These are phyloP conservation scores for Coemansia sp. DNA, from an alignment of 192 early-diverging fungal species.

Conservation along the genomic window DNA sequence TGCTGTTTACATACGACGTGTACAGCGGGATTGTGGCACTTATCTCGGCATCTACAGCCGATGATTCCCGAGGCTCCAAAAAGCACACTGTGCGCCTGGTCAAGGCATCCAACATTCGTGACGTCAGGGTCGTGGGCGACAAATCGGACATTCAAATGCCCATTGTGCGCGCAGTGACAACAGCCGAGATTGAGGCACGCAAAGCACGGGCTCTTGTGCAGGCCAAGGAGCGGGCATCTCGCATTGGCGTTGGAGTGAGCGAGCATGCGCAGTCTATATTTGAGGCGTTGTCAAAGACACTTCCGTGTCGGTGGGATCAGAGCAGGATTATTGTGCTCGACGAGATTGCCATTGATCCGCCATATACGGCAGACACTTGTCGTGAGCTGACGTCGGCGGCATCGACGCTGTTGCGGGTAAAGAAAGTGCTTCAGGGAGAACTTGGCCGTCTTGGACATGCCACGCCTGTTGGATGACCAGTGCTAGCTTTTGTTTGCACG, in stretches of 20 bases:
- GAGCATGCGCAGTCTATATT: constrained; percentile 75
- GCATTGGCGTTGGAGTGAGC: constrained; percentile 78
- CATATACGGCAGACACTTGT: constrained; percentile 71
- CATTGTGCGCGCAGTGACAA: constrained; percentile 14
- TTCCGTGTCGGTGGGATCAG: constrained; percentile 78
- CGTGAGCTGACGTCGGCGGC: constrained; percentile 55
- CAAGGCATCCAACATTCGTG: not conserved
- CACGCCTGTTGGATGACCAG: not conserved
- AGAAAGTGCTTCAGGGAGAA: constrained; percentile 65
- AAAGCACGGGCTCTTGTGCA: constrained; percentile 32
- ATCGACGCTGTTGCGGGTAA: constrained; percentile 66
- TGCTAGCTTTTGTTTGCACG: not conserved
- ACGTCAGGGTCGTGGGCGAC: constrained; percentile 1
- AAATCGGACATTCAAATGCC: constrained; percentile 3
- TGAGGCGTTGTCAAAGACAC: constrained; percentile 76
- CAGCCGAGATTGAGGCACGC: constrained; percentile 29
- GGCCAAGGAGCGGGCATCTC: constrained; percentile 39
- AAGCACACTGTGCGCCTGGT: not conserved
- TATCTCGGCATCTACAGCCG: constrained; percentile 13
- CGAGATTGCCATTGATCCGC: constrained; percentile 73
- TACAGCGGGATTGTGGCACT: constrained; percentile 48
- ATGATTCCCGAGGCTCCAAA: not conserved
- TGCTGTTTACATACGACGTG: constrained; percentile 46
- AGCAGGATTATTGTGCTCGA: constrained; percentile 78
- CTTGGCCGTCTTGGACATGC: constrained; percentile 29